Evolutionary conservation across 148 eudicot genomes (phyloP), one percentile per base, ranked within the genome.

Genomic region (Rhododendron vialii): DNA sequence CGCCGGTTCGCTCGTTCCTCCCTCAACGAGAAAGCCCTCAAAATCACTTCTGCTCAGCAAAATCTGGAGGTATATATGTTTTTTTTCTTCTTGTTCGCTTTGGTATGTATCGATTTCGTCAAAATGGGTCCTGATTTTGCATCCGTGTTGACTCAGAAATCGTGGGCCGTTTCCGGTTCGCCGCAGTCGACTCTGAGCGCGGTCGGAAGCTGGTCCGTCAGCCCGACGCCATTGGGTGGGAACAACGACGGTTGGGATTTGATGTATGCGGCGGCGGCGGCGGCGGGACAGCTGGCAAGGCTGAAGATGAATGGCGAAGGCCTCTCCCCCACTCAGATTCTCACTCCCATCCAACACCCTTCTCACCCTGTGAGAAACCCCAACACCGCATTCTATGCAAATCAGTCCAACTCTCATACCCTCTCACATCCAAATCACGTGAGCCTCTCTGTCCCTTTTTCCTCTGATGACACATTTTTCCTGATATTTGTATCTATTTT

Each of bases 131-230:
- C 86, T 78, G 53, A 65, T 78, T 73, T 24, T 2, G 74, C 71
- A n/a, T 65, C 20, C 47, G 17, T 79, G 67, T 85, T 77, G 65
- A 20, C 83, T 59, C 85, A 92, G 95, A 91, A 90, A 75, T 18
- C 86, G 2, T 84, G 91, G 91, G n/a, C 82, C 79, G 57, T 88
- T 28, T 91, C 93, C 11, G 87, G 92, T 8, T 93, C 98, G 14
- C 98, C 98, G 0, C 98, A 94, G 82, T 94, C 98, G 38, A 94
- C 95, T 2, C 85, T 94, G 3, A n/a, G 86, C 63, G 92, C 92
- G 8, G 59, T 86, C 45, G 90, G 90, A 17, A 77, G 81, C 65
- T 91, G 89, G 91, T 67, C 88, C 6, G 84, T 45, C 7, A 30
- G 7, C 91, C 94, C 86, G 26, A 83, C 90, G 9, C 90, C 91